These are phyloP conservation scores for Marsdenia floribunda DNA, from an alignment of 257 asterid species.

Conservation along the genomic window DNA sequence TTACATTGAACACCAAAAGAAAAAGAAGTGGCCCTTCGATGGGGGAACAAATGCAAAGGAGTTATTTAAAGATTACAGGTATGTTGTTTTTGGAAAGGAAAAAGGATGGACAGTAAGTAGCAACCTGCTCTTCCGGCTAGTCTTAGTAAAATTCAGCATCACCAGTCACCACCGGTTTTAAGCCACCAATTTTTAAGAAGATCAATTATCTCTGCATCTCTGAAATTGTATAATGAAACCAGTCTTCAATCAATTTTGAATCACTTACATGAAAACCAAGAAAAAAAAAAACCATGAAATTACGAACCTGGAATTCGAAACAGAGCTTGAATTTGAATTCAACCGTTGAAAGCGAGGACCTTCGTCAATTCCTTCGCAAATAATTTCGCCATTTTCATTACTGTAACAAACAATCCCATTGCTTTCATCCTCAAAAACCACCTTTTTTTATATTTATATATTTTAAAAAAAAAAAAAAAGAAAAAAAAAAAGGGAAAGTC, in stretches of 20 bases:
- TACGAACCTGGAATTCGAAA: constrained; percentile 14
- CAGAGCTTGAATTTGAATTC: constrained; percentile 1
- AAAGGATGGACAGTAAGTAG: too few species aligned
- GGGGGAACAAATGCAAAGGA: neutral
- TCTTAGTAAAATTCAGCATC: neutral
- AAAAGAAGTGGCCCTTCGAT: neutral
- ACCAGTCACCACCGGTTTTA: neutral
- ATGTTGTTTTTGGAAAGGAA: too few species aligned
- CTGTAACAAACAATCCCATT: constrained; percentile 28
- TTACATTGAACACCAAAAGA: neutral
- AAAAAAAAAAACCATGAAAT: neutral
- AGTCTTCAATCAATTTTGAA: neutral
- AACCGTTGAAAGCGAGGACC: constrained; percentile 25
- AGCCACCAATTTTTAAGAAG: constrained; percentile 16
- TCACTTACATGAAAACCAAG: neutral
- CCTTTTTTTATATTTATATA: too few species aligned
- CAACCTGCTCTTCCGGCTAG: too few species aligned
- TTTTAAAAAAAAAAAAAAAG: too few species aligned
- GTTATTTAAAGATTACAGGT: too few species aligned
- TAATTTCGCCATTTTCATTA: constrained; percentile 28
- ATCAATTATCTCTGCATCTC: constrained; percentile 16
- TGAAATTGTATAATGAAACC: neutral
- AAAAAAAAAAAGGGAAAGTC: neutral
- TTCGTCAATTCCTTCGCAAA: constrained; percentile 33
- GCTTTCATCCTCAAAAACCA: constrained; percentile 27